A percentile compares a stretch with the other conserved stretches of the same genome.
These are phyloP conservation scores for Penicillium argentinense DNA, from an alignment of 495 filamentous ascomycete species.

Conservation along the genomic window DNA sequence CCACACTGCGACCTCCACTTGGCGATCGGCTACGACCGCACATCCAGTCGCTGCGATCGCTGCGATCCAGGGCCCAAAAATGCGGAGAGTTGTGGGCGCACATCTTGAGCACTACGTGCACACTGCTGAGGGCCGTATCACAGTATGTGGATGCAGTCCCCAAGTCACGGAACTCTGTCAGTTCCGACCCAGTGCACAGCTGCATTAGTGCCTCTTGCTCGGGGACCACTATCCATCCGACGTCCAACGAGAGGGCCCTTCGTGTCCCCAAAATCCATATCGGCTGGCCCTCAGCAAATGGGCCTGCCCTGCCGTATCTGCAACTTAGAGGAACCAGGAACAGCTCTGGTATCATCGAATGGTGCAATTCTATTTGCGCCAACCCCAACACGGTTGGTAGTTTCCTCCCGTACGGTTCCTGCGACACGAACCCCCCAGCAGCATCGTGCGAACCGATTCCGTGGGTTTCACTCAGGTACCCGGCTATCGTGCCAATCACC, in stretches of 20 bases:
- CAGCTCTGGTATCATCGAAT: no score
- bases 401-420: conserved; percentile 1
- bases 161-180: neutral
- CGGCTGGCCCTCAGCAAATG: no score
- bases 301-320: no score
- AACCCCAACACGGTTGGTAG: neutral
- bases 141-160: no score
- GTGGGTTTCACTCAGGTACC: conserved; percentile 10
- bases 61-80: conserved; percentile 3
- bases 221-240: no score
- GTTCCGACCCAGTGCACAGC: neutral
- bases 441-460: conserved; percentile 11
- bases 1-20: neutral
- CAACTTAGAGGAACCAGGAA: no score
- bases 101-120: no score
- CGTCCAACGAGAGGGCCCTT: conserved; percentile 1
- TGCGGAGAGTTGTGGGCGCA: conserved; percentile 17
- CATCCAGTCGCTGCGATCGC: neutral
- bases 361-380: conserved; percentile 1
- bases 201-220: conserved; percentile 16
- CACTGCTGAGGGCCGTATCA: no score
- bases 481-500: neutral
- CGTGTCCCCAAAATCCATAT: conserved; percentile 1
- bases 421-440: conserved; percentile 12
- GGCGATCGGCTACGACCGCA: conserved; percentile 1